Conservation (phyloP, 805 yeast genomes). For the Lipomyces yamanashiensis region DNA sequence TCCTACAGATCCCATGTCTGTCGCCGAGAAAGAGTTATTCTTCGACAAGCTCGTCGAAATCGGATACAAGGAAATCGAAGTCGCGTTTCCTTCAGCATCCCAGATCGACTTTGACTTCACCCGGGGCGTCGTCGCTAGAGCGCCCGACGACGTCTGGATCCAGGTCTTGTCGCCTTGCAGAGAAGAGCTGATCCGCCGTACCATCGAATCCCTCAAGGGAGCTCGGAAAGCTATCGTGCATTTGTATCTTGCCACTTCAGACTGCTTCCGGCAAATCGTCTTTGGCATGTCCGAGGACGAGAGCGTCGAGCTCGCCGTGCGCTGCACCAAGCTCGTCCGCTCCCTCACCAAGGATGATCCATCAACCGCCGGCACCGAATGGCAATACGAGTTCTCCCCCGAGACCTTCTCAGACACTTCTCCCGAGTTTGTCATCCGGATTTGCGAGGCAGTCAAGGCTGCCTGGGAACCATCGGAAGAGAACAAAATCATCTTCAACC, state of each 20-base stretch:
- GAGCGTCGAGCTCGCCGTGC: slow-evolving; percentile 63
- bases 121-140: slow-evolving; percentile 69
- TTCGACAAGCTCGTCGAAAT: slow-evolving; percentile 69
- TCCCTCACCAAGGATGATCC: slow-evolving; percentile 73
- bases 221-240: slow-evolving; percentile 79
- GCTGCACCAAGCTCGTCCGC: slow-evolving; percentile 65
- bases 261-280: slow-evolving; percentile 72
- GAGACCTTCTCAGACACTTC: slow-evolving; percentile 77
- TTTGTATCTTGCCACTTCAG: slow-evolving; percentile 76
- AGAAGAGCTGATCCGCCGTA: slow-evolving; percentile 70
- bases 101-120: slow-evolving; percentile 83
- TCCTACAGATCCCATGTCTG: slow-evolving; percentile 67
- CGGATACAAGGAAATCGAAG: slow-evolving; percentile 85
- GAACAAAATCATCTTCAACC: slow-evolving; percentile 73
- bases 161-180: slow-evolving; percentile 80
- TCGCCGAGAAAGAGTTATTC: slow-evolving; percentile 73
- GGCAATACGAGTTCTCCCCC: slow-evolving; percentile 82
- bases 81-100: slow-evolving; percentile 79
- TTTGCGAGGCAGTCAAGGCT: slow-evolving; percentile 74
- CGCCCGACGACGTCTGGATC: slow-evolving; percentile 76
- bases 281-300: slow-evolving; percentile 63
- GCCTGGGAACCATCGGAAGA: slow-evolving; percentile 74
- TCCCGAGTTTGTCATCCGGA: slow-evolving; percentile 62
- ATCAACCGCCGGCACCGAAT: slow-evolving; percentile 55
- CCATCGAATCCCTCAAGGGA: slow-evolving; percentile 72